Evolutionary conservation across 345 rosid species (phyloP), one percentile per base, ranked within the genome.

Genomic region (Pugionium dolabratum): DNA sequence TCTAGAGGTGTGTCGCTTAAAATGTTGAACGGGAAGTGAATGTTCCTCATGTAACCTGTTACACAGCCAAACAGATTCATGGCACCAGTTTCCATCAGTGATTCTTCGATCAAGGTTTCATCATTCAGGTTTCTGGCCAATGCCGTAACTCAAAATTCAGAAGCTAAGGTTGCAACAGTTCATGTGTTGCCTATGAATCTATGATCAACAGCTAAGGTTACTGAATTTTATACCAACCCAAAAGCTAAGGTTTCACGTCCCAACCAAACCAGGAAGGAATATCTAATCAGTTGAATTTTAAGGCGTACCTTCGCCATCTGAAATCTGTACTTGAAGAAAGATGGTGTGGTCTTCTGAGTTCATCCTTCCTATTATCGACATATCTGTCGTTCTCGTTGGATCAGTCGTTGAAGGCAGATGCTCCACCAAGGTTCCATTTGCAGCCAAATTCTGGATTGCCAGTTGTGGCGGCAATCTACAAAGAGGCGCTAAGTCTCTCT

Each of bases 311-410:
- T 85, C 80, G 54, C 73, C 77, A 72, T 90, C 85, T 29, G 86
- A 77, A 63, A 94, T 90, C 73, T 88, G 94, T 26, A 94, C 91
- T 84, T 82, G 84, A 68, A 94, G 98, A 69, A 81, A 86, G 74
- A 94, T 82, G 40, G 92, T 77, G 50, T 86, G 94, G 65, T 88
- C 85, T 56, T 83, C 89, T 26, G 91, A 76, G 76, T 86, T 86
- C 85, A 84, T 75, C 18, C 80, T 80, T 55, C 97, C 97, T 1
- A 85, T 90, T 68, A 94, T 88, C 0, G 84, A 80, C 99, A 94
- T 88, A 37, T 88, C 80, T 0, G 96, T 85, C 40, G 76, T 86
- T 78, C 83, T 79, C 4, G 75, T 62, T 50, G 80, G 78, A 81
- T 74, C 82, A 74, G 42, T 70, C 58, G 67, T 33, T 27, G 69